Percentiles rank a stretch among this genome's conserved stretches.
Evolutionary conservation across 495 filamentous ascomycete genomes (phyloP).

Genomic region (Penicillium herquei): DNA sequence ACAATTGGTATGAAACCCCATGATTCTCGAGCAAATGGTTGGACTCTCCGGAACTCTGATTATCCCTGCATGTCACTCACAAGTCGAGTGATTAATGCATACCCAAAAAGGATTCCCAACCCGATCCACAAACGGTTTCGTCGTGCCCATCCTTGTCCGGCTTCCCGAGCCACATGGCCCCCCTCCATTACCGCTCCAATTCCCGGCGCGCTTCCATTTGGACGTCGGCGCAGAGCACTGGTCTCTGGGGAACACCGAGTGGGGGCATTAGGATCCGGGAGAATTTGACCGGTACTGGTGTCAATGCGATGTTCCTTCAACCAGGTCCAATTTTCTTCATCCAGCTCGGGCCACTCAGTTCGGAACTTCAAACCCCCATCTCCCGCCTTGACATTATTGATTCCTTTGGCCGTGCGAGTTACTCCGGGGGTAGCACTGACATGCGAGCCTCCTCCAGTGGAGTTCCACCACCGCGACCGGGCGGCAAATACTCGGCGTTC

Average conservation of each 20-base stretch:
- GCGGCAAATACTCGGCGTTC: conserved; percentile 78
- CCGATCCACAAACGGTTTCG: conserved; percentile 73
- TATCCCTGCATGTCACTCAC: conserved; percentile 55
- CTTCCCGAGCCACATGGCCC: conserved; percentile 68
- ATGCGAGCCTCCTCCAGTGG: conserved; percentile 86
- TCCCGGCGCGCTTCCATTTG: conserved; percentile 64
- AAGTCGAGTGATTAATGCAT: conserved; percentile 74
- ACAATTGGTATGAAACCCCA: background rate
- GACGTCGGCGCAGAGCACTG: conserved; percentile 63
- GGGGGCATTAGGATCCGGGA: conserved; percentile 40
- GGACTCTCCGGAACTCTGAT: background rate
- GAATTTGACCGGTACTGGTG: conserved; percentile 65
- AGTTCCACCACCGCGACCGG: conserved; percentile 93
- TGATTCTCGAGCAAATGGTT: background rate
- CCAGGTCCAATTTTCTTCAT: conserved; percentile 92
- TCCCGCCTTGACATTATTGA: conserved; percentile 73
- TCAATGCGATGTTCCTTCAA: conserved; percentile 83
- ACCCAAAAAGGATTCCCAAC: conserved; percentile 66
- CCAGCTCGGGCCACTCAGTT: conserved; percentile 84
- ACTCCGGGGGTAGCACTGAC: conserved; percentile 47
- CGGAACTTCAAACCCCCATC: conserved; percentile 91
- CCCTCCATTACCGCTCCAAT: conserved; percentile 79
- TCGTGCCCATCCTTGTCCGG: conserved; percentile 75
- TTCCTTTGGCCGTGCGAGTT: conserved; percentile 47
- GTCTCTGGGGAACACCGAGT: conserved; percentile 59